phyloP scores from a whole-genome alignment of 768 basidiomycete species.

The Leccinum fibrillosum region DNA sequence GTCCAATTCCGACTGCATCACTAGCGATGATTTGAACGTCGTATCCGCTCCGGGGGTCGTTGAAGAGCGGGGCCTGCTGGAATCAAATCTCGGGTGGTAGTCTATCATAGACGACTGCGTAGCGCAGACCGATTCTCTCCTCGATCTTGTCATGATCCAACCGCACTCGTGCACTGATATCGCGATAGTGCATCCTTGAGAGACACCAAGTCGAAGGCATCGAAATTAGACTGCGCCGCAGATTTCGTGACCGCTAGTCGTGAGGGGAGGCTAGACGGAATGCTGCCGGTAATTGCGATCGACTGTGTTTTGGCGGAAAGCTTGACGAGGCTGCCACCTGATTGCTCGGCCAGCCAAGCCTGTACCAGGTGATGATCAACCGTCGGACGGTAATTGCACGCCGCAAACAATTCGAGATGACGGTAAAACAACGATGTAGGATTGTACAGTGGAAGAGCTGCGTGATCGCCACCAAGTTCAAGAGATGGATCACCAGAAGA shows the following conservation, averaged over 20 bases:
- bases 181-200: conserved; percentile 27
- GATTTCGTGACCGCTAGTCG: conserved; percentile 10
- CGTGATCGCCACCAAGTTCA: neutral
- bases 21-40: no score
- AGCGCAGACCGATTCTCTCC: no score
- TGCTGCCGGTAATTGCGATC: conserved; percentile 1
- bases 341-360: conserved; percentile 36
- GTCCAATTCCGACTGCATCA: no score
- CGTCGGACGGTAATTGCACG: conserved; percentile 40
- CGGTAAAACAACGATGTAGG: conserved; percentile 44
- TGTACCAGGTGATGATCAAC: conserved; percentile 38
- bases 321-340: conserved; percentile 14
- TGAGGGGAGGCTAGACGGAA: conserved; percentile 5
- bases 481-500: neutral
- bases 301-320: conserved; percentile 11
- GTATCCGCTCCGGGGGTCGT: no score
- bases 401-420: conserved; percentile 46
- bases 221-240: conserved; percentile 4
- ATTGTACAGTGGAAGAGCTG: conserved; percentile 55
- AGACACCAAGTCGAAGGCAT: conserved; percentile 24
- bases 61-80: no score
- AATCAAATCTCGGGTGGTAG: no score
- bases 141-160: neutral
- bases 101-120: no score
- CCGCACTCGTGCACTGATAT: conserved; percentile 17